Conservation (phyloP, 176 grass and related monocot genomes). For the sorghum (Sorghum bicolor) region DNA sequence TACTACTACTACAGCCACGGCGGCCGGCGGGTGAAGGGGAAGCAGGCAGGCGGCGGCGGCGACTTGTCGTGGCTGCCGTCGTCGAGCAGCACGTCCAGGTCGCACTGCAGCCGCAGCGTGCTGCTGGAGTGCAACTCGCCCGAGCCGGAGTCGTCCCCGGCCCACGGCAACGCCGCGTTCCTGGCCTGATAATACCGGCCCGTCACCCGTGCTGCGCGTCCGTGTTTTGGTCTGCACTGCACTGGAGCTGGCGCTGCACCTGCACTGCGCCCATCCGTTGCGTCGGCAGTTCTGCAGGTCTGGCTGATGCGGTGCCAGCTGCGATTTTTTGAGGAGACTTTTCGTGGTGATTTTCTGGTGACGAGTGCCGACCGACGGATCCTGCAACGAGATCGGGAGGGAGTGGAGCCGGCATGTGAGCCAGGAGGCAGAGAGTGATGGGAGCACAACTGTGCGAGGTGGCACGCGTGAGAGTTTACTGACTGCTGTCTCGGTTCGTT, state of each 20-base stretch:
- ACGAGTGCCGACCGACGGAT: neutral
- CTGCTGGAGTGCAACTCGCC: constrained; percentile 64
- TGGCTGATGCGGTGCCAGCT: neutral
- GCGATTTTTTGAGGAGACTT: neutral
- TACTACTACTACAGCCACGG: constrained; percentile 46
- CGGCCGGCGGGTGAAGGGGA: constrained; percentile 38
- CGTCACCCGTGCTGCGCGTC: neutral
- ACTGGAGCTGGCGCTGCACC: neutral
- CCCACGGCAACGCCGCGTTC: constrained; percentile 40
- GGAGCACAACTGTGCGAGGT: neutral
- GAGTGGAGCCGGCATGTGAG: neutral
- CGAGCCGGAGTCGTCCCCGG: constrained; percentile 42
- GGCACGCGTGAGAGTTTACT: neutral
- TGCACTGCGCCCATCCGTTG: neutral
- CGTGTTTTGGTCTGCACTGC: neutral
- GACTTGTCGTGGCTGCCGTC: constrained; percentile 63
- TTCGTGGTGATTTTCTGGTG: neutral
- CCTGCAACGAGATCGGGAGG: neutral
- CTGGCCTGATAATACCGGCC: neutral
- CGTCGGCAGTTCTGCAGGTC: neutral
- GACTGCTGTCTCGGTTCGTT: neutral
- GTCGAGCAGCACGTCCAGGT: constrained; percentile 81
- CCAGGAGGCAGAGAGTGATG: neutral
- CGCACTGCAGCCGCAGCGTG: constrained; percentile 77
- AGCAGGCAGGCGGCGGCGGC: constrained; percentile 35